Evolutionary conservation across 2,329 filamentous ascomycete genomes (phyloP).

Genomic region (Aspergillus pseudoterreus): DNA sequence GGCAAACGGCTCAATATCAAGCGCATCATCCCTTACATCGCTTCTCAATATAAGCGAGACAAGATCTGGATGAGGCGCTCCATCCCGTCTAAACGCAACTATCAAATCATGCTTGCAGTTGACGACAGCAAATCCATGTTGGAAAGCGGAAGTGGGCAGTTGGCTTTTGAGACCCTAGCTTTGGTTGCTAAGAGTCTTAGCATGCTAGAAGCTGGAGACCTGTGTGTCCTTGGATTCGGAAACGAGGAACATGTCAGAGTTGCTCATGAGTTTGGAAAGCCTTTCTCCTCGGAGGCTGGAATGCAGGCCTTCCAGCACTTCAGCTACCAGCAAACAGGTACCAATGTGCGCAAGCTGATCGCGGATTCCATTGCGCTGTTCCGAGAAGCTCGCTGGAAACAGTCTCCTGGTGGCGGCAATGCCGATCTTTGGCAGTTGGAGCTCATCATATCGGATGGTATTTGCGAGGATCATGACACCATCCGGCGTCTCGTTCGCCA

Average conservation of each 20-base stretch:
- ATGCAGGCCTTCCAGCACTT: slow-evolving; percentile 82
- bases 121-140: slow-evolving; percentile 96
- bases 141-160: slow-evolving; percentile 68
- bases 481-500: slow-evolving; percentile 80
- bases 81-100: slow-evolving; percentile 86
- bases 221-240: slow-evolving; percentile 90
- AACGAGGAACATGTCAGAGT: slow-evolving; percentile 67
- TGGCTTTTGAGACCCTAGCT: slow-evolving; percentile 91
- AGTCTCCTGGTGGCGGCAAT: slow-evolving; percentile 48
- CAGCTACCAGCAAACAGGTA: slow-evolving; percentile 78
- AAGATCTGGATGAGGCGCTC: slow-evolving; percentile 99
- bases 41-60: slow-evolving; percentile 96
- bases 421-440: slow-evolving; percentile 90
- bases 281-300: slow-evolving; percentile 77
- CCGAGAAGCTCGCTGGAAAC: slow-evolving; percentile 66
- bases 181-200: slow-evolving; percentile 82
- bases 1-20: slow-evolving; percentile 99
- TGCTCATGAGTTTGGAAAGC: slow-evolving; percentile 78
- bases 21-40: slow-evolving; percentile 98
- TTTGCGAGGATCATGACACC: slow-evolving; percentile 83
- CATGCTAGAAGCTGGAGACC: slow-evolving; percentile 91
- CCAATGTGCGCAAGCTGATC: slow-evolving; percentile 78
- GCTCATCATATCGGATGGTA: slow-evolving; percentile 87
- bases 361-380: slow-evolving; percentile 76
- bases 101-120: slow-evolving; percentile 96